Conservation (phyloP, 2,329 filamentous ascomycete species). For the Stylonectria norvegica region DNA sequence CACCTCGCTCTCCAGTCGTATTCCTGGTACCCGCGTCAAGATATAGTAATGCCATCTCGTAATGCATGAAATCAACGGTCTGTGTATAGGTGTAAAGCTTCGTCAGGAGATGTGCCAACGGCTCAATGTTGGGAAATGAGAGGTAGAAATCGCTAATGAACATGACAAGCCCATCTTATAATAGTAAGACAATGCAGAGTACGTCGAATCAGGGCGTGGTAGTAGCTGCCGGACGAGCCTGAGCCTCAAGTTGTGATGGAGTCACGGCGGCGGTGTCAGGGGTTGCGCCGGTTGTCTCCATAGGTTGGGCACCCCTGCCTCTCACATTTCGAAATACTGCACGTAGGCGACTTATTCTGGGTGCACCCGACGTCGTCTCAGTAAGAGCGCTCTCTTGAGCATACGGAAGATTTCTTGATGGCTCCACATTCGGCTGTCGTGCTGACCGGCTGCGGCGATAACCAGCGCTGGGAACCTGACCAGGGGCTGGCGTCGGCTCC, state of each 20-base stretch:
- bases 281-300: slow-evolving; percentile 4
- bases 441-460: too few relatives aligned
- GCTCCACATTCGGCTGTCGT: too few relatives aligned
- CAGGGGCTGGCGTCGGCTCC: too few relatives aligned
- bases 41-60: slow-evolving; percentile 26
- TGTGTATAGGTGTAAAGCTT: slow-evolving; percentile 23
- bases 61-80: slow-evolving; percentile 22
- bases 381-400: too few relatives aligned
- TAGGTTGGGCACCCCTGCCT: slow-evolving; percentile 21
- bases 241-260: slow-evolving; percentile 48
- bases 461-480: too few relatives aligned
- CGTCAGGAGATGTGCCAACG: slow-evolving; percentile 25
- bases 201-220: slow-evolving; percentile 5
- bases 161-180: neutral
- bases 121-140: slow-evolving; percentile 23
- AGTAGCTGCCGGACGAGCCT: slow-evolving; percentile 28
- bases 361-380: too few relatives aligned
- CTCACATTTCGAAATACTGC: too few relatives aligned
- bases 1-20: slow-evolving; percentile 8
- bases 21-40: slow-evolving; percentile 18
- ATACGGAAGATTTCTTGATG: too few relatives aligned
- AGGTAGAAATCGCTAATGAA: slow-evolving; percentile 29
- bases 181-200: neutral
- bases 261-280: slow-evolving; percentile 32
- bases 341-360: too few relatives aligned